These are phyloP conservation scores for Ocimum tenuiflorum DNA, from an alignment of 257 asterid species.

Conservation along the genomic window DNA sequence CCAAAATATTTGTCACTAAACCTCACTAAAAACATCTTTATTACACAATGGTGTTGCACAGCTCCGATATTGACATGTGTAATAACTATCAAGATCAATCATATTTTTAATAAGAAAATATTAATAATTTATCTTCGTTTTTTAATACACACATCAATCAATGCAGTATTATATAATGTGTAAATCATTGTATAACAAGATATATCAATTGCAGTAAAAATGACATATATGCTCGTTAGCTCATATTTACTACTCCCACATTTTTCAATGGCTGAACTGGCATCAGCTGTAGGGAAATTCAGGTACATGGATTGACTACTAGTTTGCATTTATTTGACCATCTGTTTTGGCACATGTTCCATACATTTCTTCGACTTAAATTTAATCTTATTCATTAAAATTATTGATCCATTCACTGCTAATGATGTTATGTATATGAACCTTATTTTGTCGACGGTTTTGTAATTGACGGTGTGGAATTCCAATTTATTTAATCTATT, in stretches of 20 bases:
- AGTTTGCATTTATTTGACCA: conserved; percentile 22
- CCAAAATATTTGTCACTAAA: too few species aligned
- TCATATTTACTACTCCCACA: background rate
- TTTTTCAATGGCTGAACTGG: background rate
- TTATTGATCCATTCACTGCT: background rate
- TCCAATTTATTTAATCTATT: background rate
- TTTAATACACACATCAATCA: too few species aligned
- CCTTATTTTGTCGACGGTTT: background rate
- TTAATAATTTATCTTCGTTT: too few species aligned
- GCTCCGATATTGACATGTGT: too few species aligned
- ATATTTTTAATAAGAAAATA: too few species aligned
- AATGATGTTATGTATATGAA: background rate
- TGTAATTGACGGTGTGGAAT: background rate
- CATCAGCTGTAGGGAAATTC: conserved; percentile 5
- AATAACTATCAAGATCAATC: too few species aligned
- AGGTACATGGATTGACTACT: conserved; percentile 15
- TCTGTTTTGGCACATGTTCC: conserved; percentile 15
- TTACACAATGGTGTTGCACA: too few species aligned
- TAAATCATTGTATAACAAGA: too few species aligned
- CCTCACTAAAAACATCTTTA: too few species aligned
- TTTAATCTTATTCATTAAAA: background rate
- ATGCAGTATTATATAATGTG: too few species aligned
- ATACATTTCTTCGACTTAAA: background rate
- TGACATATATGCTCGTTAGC: background rate
- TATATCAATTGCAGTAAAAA: background rate